Percentiles rank a stretch among this genome's conserved stretches.
Evolutionary conservation across 1,139 yeast species (phyloP).

Genomic region (Candida mesenterica): DNA sequence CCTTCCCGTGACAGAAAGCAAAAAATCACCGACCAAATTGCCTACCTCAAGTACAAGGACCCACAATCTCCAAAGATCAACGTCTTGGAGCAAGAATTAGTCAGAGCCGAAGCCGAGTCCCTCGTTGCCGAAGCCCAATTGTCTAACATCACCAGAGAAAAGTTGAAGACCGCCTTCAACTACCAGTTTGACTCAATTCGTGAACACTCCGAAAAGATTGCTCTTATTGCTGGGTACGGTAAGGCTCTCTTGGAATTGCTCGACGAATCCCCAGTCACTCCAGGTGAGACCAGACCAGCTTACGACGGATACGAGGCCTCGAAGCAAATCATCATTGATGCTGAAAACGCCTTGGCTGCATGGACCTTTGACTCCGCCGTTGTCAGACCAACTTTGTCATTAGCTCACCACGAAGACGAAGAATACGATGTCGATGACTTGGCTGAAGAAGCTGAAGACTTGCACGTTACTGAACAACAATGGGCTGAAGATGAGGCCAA

Average conservation of each 20-base stretch:
- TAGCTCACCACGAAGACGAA: conserved; percentile 66
- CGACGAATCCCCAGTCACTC: conserved; percentile 84
- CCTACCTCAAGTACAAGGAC: conserved; percentile 78
- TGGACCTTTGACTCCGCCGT: conserved; percentile 84
- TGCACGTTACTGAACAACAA: conserved; percentile 55
- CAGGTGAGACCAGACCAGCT: conserved; percentile 88
- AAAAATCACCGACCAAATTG: conserved; percentile 81
- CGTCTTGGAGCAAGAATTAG: conserved; percentile 83
- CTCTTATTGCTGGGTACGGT: conserved; percentile 86
- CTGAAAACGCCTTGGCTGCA: conserved; percentile 77
- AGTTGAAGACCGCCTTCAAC: conserved; percentile 79
- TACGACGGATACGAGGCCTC: conserved; percentile 88
- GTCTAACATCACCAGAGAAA: conserved; percentile 83
- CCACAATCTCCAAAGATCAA: conserved; percentile 81
- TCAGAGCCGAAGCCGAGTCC: conserved; percentile 88
- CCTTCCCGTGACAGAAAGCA: conserved; percentile 86
- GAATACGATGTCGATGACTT: conserved; percentile 56
- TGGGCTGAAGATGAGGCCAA: conserved; percentile 33
- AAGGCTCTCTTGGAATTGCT: conserved; percentile 78
- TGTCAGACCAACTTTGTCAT: conserved; percentile 75
- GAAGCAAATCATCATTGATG: conserved; percentile 81
- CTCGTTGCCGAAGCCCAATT: conserved; percentile 89
- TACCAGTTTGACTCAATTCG: conserved; percentile 81
- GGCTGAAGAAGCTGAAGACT: conserved; percentile 52
- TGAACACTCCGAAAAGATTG: conserved; percentile 81